These are phyloP conservation scores for Dactylonectria estremocensis DNA, from an alignment of 2,329 filamentous ascomycete species.

Conservation along the genomic window DNA sequence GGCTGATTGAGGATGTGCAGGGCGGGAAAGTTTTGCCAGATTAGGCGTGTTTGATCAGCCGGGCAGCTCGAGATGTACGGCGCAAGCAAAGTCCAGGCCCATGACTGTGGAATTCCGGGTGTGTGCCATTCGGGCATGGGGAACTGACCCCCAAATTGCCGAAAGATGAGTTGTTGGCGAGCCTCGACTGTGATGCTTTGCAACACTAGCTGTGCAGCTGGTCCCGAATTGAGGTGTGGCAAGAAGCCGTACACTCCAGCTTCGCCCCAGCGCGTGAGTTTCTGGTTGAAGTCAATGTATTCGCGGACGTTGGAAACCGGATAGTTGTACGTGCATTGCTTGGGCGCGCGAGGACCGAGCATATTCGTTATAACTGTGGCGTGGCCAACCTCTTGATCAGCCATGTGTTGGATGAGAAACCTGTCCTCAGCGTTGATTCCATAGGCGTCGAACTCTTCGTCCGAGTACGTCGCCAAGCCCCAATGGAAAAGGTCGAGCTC, in stretches of 20 bases:
- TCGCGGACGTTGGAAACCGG: conserved; percentile 82
- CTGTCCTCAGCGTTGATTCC: conserved; percentile 80
- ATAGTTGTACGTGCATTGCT: conserved; percentile 87
- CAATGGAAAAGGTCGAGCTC: conserved; percentile 88
- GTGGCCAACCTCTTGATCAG: conserved; percentile 82
- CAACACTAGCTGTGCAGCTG: conserved; percentile 79
- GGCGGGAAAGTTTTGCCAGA: conserved; percentile 88
- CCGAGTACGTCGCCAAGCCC: conserved; percentile 78
- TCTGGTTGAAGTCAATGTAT: conserved; percentile 88
- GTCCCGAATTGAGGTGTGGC: conserved; percentile 82
- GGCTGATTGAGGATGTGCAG: conserved; percentile 82
- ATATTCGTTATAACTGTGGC: conserved; percentile 84
- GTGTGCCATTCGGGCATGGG: conserved; percentile 90
- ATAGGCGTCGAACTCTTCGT: conserved; percentile 77
- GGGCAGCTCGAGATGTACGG: conserved; percentile 87
- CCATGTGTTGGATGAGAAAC: conserved; percentile 82
- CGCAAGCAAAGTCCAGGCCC: conserved; percentile 86
- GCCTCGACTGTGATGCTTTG: conserved; percentile 86
- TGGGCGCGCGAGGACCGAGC: conserved; percentile 78
- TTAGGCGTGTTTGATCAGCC: conserved; percentile 78
- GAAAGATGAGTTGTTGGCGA: conserved; percentile 87
- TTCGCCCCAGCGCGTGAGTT: conserved; percentile 87
- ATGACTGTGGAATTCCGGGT: conserved; percentile 84
- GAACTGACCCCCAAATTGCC: conserved; percentile 84
- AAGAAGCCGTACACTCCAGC: conserved; percentile 87